These are phyloP conservation scores for Pyrus betulifolia DNA, from an alignment of 306 rosid species.

Conservation along the genomic window DNA sequence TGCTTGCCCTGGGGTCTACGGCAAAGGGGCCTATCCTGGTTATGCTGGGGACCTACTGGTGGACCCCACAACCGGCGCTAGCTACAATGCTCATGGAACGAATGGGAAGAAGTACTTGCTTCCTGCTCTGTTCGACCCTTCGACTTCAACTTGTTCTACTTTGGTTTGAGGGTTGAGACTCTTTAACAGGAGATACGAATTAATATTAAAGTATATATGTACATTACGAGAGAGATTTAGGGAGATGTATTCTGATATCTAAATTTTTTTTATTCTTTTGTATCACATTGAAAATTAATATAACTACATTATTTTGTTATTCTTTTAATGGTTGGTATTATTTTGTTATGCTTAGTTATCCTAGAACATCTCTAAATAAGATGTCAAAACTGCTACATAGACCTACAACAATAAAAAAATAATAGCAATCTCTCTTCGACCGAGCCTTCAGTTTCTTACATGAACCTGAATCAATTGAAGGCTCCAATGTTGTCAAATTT, in stretches of 20 bases:
- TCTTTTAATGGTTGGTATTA: too few species aligned
- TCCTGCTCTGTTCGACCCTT: conserved; percentile 53
- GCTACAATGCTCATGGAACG: conserved; percentile 47
- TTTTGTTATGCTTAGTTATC: not conserved
- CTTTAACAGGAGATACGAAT: not conserved
- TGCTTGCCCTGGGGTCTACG: conserved; percentile 51
- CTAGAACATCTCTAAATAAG: too few species aligned
- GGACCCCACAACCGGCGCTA: conserved; percentile 37
- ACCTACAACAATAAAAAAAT: too few species aligned
- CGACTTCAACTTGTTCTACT: conserved; percentile 42
- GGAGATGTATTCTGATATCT: not conserved
- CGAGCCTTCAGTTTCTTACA: too few species aligned
- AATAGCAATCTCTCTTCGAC: too few species aligned
- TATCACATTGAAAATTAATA: too few species aligned
- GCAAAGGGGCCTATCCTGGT: conserved; percentile 61
- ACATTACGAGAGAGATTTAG: not conserved
- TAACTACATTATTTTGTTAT: not conserved
- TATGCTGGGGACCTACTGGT: conserved; percentile 41
- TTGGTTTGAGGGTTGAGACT: conserved; percentile 12
- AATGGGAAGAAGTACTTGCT: conserved; percentile 49
- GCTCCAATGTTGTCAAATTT: too few species aligned
- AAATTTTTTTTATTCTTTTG: not conserved
- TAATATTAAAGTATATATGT: not conserved
- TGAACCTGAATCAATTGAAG: too few species aligned
- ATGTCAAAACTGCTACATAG: too few species aligned